Evolutionary conservation across 345 rosid species (phyloP).

Genomic region (Linum usitatissimum): DNA sequence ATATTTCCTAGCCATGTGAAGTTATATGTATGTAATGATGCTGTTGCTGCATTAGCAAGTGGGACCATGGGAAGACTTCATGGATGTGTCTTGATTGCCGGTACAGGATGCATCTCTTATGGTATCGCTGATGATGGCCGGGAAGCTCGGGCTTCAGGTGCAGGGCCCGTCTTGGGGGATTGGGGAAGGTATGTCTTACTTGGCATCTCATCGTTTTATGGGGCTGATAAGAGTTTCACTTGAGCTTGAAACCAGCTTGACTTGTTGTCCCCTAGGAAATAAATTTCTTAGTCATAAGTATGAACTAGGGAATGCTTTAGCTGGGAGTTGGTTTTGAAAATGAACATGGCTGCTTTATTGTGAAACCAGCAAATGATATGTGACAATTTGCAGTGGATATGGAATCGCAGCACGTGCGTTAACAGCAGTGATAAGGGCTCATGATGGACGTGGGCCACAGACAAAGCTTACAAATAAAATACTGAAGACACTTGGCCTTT

Average conservation of each 20-base stretch:
- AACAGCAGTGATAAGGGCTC: slow-evolving; percentile 7
- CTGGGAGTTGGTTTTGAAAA: neutral
- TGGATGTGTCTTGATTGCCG: slow-evolving; percentile 94
- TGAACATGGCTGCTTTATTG: neutral
- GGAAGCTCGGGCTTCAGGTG: slow-evolving; percentile 91
- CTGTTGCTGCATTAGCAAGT: slow-evolving; percentile 86
- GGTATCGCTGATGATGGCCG: slow-evolving; percentile 84
- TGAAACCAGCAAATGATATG: neutral
- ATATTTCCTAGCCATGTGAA: slow-evolving; percentile 66
- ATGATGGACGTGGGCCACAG: slow-evolving; percentile 4
- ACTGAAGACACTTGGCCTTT: slow-evolving; percentile 1
- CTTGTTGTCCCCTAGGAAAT: neutral
- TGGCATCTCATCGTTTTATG: neutral
- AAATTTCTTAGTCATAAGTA: neutral
- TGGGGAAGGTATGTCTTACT: slow-evolving; percentile 67
- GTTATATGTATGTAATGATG: slow-evolving; percentile 79
- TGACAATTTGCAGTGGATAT: neutral
- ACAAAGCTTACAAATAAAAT: neutral
- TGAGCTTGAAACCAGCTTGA: neutral
- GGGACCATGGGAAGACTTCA: slow-evolving; percentile 93
- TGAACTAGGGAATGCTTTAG: neutral
- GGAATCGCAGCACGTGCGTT: slow-evolving; percentile 1
- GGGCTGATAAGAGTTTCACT: too few relatives aligned
- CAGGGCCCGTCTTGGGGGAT: slow-evolving; percentile 87
- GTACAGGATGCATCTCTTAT: slow-evolving; percentile 88